A percentile compares a stretch with the other conserved stretches of the same genome.
phyloP scores from a whole-genome alignment of 208 protist species.

The Wallacemonas sp. region DNA sequence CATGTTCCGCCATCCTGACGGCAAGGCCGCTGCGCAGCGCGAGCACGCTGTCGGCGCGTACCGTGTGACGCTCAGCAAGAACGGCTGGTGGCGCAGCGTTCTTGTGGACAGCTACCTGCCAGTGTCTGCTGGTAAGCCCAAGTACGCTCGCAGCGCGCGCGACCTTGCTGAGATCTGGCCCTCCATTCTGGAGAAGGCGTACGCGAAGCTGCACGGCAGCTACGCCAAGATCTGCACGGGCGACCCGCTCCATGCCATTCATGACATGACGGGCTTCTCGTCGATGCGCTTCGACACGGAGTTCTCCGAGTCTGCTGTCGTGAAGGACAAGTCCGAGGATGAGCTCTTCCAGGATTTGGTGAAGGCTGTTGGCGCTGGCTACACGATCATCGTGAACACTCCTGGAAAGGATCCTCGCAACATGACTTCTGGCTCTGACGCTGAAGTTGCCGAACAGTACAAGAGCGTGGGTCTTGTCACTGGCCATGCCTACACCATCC shows the following conservation, averaged over 20 bases:
- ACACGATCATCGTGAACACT: slow-evolving; percentile 39
- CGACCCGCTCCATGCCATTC: slow-evolving; percentile 47
- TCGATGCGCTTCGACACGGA: slow-evolving; percentile 39
- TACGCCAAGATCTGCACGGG: slow-evolving; percentile 73
- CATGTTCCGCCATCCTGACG: slow-evolving; percentile 67
- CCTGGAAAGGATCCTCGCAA: slow-evolving; percentile 20
- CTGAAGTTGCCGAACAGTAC: slow-evolving; percentile 26
- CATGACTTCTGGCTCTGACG: slow-evolving; percentile 23
- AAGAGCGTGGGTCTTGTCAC: slow-evolving; percentile 27
- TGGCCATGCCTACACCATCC: slow-evolving; percentile 44
- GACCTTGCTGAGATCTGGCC: slow-evolving; percentile 84
- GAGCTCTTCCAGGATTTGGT: slow-evolving; percentile 34
- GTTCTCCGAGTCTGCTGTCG: slow-evolving; percentile 33
- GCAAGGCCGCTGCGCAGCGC: slow-evolving; percentile 26
- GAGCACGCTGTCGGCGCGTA: slow-evolving; percentile 63
- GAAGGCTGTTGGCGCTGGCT: slow-evolving; percentile 22
- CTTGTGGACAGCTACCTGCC: slow-evolving; percentile 84
- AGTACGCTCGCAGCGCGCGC: slow-evolving; percentile 43
- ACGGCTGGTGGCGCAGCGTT: slow-evolving; percentile 77
- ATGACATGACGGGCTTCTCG: slow-evolving; percentile 65
- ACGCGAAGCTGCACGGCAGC: slow-evolving; percentile 82
- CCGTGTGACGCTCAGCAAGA: slow-evolving; percentile 67
- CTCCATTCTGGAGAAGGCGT: slow-evolving; percentile 86
- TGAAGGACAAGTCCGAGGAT: slow-evolving; percentile 18
- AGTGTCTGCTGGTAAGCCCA: slow-evolving; percentile 31